phyloP scores from a whole-genome alignment of 495 filamentous ascomycete species.

The Wilcoxina mikolae region DNA sequence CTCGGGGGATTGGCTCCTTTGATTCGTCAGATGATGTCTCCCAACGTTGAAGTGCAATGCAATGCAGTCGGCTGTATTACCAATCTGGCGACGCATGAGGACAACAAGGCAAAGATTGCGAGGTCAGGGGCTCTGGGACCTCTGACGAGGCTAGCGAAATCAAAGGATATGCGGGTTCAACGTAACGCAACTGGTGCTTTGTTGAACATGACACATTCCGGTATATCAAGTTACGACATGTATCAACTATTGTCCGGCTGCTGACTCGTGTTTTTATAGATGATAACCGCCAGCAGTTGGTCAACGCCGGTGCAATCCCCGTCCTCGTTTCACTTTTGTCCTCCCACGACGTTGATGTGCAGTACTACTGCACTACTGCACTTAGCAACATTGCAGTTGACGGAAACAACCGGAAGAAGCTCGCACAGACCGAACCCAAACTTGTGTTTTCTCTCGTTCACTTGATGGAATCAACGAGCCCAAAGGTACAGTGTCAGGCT shows the following conservation, averaged over 20 bases:
- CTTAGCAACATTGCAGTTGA: constrained; percentile 98
- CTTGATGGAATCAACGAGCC: constrained; percentile 90
- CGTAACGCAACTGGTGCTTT: constrained; percentile 91
- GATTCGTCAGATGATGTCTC: constrained; percentile 95
- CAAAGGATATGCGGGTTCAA: constrained; percentile 97
- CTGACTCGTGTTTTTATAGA: constrained; percentile 37
- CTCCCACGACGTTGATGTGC: constrained; percentile 86
- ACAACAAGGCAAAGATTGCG: constrained; percentile 98
- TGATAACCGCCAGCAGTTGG: constrained; percentile 92
- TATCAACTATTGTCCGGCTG: constrained; percentile 22
- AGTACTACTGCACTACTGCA: constrained; percentile 98
- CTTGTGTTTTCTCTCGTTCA: constrained; percentile 87
- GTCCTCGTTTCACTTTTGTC: constrained; percentile 88
- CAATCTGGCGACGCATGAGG: constrained; percentile 92
- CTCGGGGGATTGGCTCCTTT: constrained; percentile 81
- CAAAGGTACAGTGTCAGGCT: constrained; percentile 96
- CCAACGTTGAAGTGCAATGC: constrained; percentile 98
- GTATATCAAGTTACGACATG: constrained; percentile 36
- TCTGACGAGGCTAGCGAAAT: constrained; percentile 81
- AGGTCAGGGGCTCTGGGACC: constrained; percentile 83
- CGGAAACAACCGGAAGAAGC: constrained; percentile 69
- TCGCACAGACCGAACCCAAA: constrained; percentile 75
- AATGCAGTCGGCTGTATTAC: constrained; percentile 98
- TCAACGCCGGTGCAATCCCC: constrained; percentile 90
- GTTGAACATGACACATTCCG: constrained; percentile 98